Base-by-base conservation (phyloP, 495 filamentous ascomycete genomes). In the Podospora conica region DNA sequence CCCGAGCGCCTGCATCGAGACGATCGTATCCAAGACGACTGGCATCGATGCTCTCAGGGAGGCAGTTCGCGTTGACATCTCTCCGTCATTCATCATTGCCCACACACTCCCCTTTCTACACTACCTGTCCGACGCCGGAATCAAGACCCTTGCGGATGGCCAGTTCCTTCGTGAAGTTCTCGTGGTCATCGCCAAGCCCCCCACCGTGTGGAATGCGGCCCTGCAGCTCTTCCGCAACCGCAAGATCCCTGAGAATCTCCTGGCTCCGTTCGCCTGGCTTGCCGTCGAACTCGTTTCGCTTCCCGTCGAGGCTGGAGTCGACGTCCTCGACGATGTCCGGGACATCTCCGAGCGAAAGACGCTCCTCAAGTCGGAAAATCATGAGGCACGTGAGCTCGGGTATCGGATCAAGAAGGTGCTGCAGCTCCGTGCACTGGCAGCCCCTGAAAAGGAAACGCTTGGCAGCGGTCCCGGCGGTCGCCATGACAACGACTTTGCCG, bases 401-500 rank as follows among this genome's bases (percentile, higher is more conserved):
- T 74, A 77, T 64, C 60, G 29, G 58, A 75, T 77, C 48, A 63
- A 73, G n/a, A 72, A 70, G 21, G 66, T 68, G 1, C 29, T 68
- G 25, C 63, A 67, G 28, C 63, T 69, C 40, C 15, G 18, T 3
- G 18, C 40, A 5, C 57, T 55, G 3, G n/a, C 22, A 33, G 71
- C 66, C 7, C 28, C 69, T 0, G 55, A 60, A 5, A 27, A 54
- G 15, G 20, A 23, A 2, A 24, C 9, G 20, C 31, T 20, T 1
- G 28, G 20, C 1, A 57, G 61, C n/a, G 65, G 70, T 0, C 84
- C 89, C 4, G 91, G 91, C 3, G 90, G 91, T 0, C 83, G 91
- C 0, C 91, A 96, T 69, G 88, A 96, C 69, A 94, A 96, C 70
- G 91, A 94, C 70, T 83, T 81, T 69, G 76, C 60, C 0, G 82